Evolutionary conservation across 352 stramenopile species (phyloP).

Genomic region (Thraustochytrium striatum): DNA sequence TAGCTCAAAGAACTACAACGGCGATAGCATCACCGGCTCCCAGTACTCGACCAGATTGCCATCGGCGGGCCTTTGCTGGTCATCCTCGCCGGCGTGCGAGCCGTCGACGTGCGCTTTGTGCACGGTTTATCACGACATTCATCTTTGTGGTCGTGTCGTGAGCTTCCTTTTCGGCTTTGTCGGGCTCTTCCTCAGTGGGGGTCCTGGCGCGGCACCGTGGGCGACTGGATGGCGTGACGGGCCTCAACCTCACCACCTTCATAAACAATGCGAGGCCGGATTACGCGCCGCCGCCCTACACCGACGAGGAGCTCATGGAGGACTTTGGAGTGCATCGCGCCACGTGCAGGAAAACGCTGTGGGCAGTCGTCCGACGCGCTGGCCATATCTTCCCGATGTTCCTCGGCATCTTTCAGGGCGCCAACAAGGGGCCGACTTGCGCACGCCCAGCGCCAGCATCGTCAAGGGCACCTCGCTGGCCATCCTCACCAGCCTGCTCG

Average conservation of each 20-base stretch:
- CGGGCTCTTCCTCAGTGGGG: conserved; percentile 22
- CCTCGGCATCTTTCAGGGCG: conserved; percentile 67
- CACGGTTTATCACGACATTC: conserved; percentile 3
- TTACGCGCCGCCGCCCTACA: conserved; percentile 48
- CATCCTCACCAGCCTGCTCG: conserved; percentile 56
- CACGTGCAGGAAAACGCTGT: conserved; percentile 55
- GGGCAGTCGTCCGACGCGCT: conserved; percentile 54
- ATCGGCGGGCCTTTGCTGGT: conserved; percentile 30
- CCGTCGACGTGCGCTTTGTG: conserved; percentile 2
- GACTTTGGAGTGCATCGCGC: conserved; percentile 59
- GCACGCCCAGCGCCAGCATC: conserved; percentile 61
- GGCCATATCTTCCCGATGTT: conserved; percentile 68
- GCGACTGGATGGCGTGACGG: conserved; percentile 48
- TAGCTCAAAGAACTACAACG: conserved; percentile 45
- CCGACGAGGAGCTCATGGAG: conserved; percentile 57
- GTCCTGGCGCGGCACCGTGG: conserved; percentile 29
- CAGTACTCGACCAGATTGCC: conserved; percentile 16
- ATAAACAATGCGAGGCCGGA: conserved; percentile 61
- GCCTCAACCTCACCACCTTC: conserved; percentile 23
- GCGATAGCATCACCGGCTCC: conserved; percentile 44
- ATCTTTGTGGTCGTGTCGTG: conserved; percentile 44
- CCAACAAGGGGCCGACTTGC: conserved; percentile 61
- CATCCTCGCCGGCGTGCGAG: conserved; percentile 36
- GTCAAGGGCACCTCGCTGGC: conserved; percentile 61
- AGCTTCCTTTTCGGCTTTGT: conserved; percentile 48